Base-by-base conservation (phyloP, 2,329 filamentous ascomycete genomes). In the Penicillium sp. region DNA sequence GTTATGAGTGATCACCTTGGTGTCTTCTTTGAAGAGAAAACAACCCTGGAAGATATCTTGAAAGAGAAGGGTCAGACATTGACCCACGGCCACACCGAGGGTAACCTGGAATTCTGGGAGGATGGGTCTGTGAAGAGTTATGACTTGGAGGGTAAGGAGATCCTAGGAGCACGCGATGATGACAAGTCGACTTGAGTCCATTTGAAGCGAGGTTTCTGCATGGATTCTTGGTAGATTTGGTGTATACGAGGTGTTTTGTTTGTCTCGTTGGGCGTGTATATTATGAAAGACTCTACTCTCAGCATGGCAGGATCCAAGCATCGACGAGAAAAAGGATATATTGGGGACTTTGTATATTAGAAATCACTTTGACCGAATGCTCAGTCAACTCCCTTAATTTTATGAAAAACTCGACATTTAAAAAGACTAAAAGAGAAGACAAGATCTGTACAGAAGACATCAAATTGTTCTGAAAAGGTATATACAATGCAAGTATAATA, bases 41-140 rank as follows among this genome's bases (percentile, higher is more conserved):
- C 67, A 15, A 79, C 76, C 0, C 59, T 80, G 21, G 78, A 79
- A 59, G 78, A 79, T 64, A 71, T 79, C 21, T 50, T 80, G 49
- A 60, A 68, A 25, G 62, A 73, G 33, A 70, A 74, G 50, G 77
- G 77, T 1, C 89, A 96, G 74, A 88, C 93, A 61, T 76, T 97
- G 49, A 84, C 94, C 78, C 89, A 89, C 70, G 93, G 93, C 6
- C 83, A 86, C 63, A 76, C 89, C 51, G 87, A 93, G 64, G 91
- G 91, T n/a, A 90, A 96, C 71, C 78, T 97, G 48, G 93, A 97
- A 74, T 94, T 97, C 66, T 96, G 92, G 89, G 88, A 90, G 31
- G 90, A 96, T 63, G 86, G 87, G 17, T 77, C 78, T 3, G 73
- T 75, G n/a, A 65, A 65, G 59, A 67, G 57, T 25, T 62, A 59